Percentiles rank a stretch among this genome's conserved stretches.
These are phyloP conservation scores for Sphaerobolus stellatus DNA, from an alignment of 1,284 basidiomycete genomes.

Conservation along the genomic window DNA sequence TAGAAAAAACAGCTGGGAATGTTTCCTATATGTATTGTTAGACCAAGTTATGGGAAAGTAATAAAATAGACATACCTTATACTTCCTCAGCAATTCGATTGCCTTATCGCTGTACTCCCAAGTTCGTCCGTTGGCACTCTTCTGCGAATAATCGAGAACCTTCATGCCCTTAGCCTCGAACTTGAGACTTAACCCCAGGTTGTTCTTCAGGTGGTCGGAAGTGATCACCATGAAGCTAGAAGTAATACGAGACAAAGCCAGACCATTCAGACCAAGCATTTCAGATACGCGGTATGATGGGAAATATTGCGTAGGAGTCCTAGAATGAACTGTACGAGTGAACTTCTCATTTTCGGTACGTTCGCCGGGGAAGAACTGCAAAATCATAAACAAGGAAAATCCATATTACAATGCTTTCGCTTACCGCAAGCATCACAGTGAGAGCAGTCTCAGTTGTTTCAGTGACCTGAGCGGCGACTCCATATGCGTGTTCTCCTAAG, in stretches of 20 bases:
- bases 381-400: constrained; percentile 11
- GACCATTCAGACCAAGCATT: constrained; percentile 66
- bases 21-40: constrained; percentile 42
- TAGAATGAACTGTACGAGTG: constrained; percentile 59
- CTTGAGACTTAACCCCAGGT: constrained; percentile 93
- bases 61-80: constrained; percentile 55
- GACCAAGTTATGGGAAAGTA: neutral
- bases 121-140: constrained; percentile 59
- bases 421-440: constrained; percentile 78
- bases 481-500: constrained; percentile 90
- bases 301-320: constrained; percentile 61
- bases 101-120: constrained; percentile 97
- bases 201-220: constrained; percentile 76
- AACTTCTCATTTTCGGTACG: constrained; percentile 78
- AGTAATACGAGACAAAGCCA: constrained; percentile 86
- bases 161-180: constrained; percentile 97
- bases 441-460: constrained; percentile 66
- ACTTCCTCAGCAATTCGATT: constrained; percentile 77
- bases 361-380: constrained; percentile 83
- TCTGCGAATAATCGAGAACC: constrained; percentile 91
- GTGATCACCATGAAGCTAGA: constrained; percentile 88
- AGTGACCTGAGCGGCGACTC: constrained; percentile 89
- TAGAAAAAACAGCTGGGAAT: constrained; percentile 81
- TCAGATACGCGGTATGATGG: constrained; percentile 76
- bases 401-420: constrained; percentile 27